A percentile compares a stretch with the other conserved stretches of the same genome.
These are phyloP conservation scores for Fraxinus ornus DNA, from an alignment of 305 asterid species.

Conservation along the genomic window DNA sequence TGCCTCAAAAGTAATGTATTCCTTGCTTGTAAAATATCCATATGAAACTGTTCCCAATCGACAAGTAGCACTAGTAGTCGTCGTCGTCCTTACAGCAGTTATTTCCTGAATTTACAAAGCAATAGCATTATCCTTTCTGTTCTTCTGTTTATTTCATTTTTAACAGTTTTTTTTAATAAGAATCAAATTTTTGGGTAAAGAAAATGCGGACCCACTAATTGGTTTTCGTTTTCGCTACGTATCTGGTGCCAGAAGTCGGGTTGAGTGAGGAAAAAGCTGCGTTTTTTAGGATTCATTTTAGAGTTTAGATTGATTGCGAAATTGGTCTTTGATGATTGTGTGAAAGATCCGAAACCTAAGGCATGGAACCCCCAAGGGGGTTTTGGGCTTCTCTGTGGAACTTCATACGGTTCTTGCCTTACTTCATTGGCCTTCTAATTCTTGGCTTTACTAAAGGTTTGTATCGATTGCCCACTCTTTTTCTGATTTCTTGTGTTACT, in stretches of 20 bases:
- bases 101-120: neutral
- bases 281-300: neutral
- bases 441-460: constrained; percentile 81
- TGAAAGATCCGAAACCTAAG: constrained; percentile 21
- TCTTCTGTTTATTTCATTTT: neutral
- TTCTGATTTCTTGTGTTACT: neutral
- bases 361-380: constrained; percentile 81
- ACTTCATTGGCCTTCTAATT: constrained; percentile 76
- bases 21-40: neutral
- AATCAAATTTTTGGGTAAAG: neutral
- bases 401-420: constrained; percentile 82
- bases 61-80: neutral
- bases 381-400: constrained; percentile 62
- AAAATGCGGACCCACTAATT: constrained; percentile 11
- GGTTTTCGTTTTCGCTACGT: constrained; percentile 19
- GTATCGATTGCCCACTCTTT: neutral
- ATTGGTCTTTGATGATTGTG: constrained; percentile 27
- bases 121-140: neutral
- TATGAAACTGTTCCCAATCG: neutral
- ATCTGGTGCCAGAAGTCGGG: constrained; percentile 30
- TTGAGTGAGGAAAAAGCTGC: constrained; percentile 9
- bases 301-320: constrained; percentile 3
- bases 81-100: neutral
- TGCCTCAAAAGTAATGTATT: neutral
- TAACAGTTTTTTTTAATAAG: neutral